Evolutionary conservation across 2,329 filamentous ascomycete species (phyloP), one percentile per base, ranked within the genome.

Genomic region (Diaporthe citri): DNA sequence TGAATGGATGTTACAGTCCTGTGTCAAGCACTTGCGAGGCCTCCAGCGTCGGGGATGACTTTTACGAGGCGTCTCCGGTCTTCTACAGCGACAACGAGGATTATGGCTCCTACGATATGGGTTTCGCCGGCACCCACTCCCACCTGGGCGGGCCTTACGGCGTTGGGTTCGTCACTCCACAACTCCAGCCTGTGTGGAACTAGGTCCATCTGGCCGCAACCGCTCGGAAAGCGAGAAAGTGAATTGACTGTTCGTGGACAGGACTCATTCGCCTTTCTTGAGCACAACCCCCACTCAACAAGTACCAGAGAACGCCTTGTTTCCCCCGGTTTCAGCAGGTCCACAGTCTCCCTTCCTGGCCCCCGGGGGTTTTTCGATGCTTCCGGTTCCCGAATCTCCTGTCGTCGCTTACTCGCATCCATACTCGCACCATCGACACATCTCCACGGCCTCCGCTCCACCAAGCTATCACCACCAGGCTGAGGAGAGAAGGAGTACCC

Each of bases 51-150:
- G 75, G 75, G 4, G 91, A 81, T 85, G 90, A 82, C 76, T 82
- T 81, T 64, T 79, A 80, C 75, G 82, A 84, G 41, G 78, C 79
- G 8, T 81, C 82, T n/a, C 92, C 91, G 39, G 85, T 91, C 76
- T 86, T 88, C 41, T 92, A 91, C 83, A 92, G 90, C 83, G 91
- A 92, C 79, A 86, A 87, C 62, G 90, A 92, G 74, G 90, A 92
- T 77, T 89, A 86, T 76, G 82, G 83, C 75, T 82, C 86, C 59
- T 90, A 71, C 70, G 71, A 72, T 48, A 75, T 76, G 69, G 82
- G 82, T 78, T 87, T 83, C 80, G 79, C 85, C 78, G 83, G 85
- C 77, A 85, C 86, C 81, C 85, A 86, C 76, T 84, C 86, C 78
- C 84, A 85, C 80, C 82, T 87, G 81, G 86, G 83, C 83, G 87